Percentiles rank a stretch among this genome's conserved stretches.
These are phyloP conservation scores for Bombardia bombarda DNA, from an alignment of 495 filamentous ascomycete genomes.

Conservation along the genomic window DNA sequence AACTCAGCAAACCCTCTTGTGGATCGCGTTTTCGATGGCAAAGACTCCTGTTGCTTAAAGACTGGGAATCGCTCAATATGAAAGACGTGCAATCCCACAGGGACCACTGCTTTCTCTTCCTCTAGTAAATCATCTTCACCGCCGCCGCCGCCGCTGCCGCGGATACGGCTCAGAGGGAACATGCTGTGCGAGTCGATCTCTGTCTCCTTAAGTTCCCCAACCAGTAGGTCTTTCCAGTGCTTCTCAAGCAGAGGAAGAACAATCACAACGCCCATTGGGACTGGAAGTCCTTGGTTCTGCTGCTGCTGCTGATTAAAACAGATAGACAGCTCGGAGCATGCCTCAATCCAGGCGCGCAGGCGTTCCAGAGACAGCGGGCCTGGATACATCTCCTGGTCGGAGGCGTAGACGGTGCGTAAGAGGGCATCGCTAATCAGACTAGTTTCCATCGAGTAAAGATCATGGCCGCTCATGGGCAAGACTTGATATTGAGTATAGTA, in stretches of 20 bases:
- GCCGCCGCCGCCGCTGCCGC: background rate
- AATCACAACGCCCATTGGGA: conserved; percentile 17
- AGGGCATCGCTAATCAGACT: background rate
- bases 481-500: no score
- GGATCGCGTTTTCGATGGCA: background rate
- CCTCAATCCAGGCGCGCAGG: conserved; percentile 18
- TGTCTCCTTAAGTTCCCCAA: conserved; percentile 61
- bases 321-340: conserved; percentile 17
- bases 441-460: background rate
- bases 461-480: background rate
- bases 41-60: background rate
- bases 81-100: conserved; percentile 28
- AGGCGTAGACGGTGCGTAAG: conserved; percentile 18
- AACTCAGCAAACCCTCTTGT: conserved; percentile 14
- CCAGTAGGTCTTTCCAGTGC: conserved; percentile 46
- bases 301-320: conserved; percentile 1
- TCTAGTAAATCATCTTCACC: background rate
- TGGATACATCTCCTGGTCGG: conserved; percentile 29
- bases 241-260: conserved; percentile 13
- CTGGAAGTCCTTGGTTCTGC: background rate
- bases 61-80: conserved; percentile 23
- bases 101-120: conserved; percentile 14
- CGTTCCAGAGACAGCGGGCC: conserved; percentile 17
- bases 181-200: conserved; percentile 53
- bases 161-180: conserved; percentile 40